Percentiles rank a stretch among this genome's conserved stretches.
These are phyloP conservation scores for Fusarium ramigenum DNA, from an alignment of 2,329 filamentous ascomycete species.

Conservation along the genomic window DNA sequence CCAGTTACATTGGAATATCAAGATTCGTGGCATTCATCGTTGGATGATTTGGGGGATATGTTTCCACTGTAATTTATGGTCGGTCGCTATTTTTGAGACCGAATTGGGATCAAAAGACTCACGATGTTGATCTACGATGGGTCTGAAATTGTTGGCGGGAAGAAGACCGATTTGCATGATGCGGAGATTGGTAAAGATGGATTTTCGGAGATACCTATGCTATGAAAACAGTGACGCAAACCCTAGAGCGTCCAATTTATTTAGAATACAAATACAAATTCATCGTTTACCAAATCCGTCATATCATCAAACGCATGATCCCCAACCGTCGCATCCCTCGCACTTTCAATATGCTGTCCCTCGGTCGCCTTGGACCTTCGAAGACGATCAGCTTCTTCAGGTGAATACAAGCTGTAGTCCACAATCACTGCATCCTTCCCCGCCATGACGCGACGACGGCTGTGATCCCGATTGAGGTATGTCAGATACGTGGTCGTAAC, in stretches of 20 bases:
- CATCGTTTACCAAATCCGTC: slow-evolving; percentile 37
- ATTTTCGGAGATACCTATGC: too few relatives aligned
- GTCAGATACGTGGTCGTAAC: slow-evolving; percentile 43
- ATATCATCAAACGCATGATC: slow-evolving; percentile 28
- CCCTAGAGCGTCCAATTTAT: too few relatives aligned
- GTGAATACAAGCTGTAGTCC: slow-evolving; percentile 50
- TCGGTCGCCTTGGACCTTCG: slow-evolving; percentile 6
- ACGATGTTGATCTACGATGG: neutral
- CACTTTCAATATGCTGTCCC: neutral
- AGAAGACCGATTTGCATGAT: neutral
- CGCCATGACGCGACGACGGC: slow-evolving; percentile 58
- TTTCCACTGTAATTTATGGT: slow-evolving; percentile 1
- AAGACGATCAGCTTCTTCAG: slow-evolving; percentile 53
- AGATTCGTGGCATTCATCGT: neutral
- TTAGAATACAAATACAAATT: slow-evolving; percentile 34
- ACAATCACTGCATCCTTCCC: slow-evolving; percentile 66
- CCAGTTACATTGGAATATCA: slow-evolving; percentile 7
- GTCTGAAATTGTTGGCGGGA: neutral
- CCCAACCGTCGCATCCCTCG: neutral
- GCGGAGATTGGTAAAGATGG: neutral
- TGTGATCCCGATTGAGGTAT: slow-evolving; percentile 63
- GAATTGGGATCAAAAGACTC: neutral
- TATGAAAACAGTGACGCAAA: too few relatives aligned
- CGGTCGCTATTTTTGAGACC: neutral
- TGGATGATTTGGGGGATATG: neutral